Evolutionary conservation across 2,329 filamentous ascomycete genomes (phyloP), one percentile per base, ranked within the genome.

Genomic region (Fusarium bulbicola): DNA sequence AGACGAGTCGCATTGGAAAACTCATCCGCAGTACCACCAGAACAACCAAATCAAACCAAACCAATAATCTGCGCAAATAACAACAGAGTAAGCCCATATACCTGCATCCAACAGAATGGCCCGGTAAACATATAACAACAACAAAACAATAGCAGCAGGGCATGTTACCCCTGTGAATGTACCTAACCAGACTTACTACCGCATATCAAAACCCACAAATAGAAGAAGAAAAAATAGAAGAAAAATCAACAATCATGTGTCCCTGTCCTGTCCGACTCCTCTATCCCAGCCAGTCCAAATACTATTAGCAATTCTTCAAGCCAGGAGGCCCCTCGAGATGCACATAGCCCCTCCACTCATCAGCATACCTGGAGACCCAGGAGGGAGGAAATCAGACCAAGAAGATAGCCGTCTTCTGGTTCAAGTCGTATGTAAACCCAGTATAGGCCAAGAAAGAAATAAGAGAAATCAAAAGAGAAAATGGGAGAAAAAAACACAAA

Each of bases 331-430:
- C 73, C 73, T 45, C 43, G 49, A 79, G 79, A 81, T 79, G 77
- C 79, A 79, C 75, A 81, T 78, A 80, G 80, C 79, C 80, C 78
- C 79, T 77, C 80, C 70, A 76, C 74, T 74, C 74, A 77, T 75
- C 68, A 79, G 74, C 80, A 80, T 79, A 79, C 77, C 79, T 78
- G 79, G 79, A 81, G 82, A 80, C 79, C 79, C 80, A 80, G 75
- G 75, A 80, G 75, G 75, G 77, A 80, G 75, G 72, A 76, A 74
- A 68, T 76, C 63, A 72, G 73, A 77, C 67, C 63, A 74, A 66
- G 64, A 74, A 68, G 74, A 68, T 63, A 74, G 68, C 39, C 68
- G 68, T 74, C 70, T 68, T 72, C 66, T 60, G 43, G 52, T 54
- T 59, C 63, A 70, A 66, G 32, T 65, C 66, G 61, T 62, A 52